Evolutionary conservation across 495 filamentous ascomycete genomes (phyloP), one percentile per base, ranked within the genome.

Genomic region (Penicillium subrubescens): DNA sequence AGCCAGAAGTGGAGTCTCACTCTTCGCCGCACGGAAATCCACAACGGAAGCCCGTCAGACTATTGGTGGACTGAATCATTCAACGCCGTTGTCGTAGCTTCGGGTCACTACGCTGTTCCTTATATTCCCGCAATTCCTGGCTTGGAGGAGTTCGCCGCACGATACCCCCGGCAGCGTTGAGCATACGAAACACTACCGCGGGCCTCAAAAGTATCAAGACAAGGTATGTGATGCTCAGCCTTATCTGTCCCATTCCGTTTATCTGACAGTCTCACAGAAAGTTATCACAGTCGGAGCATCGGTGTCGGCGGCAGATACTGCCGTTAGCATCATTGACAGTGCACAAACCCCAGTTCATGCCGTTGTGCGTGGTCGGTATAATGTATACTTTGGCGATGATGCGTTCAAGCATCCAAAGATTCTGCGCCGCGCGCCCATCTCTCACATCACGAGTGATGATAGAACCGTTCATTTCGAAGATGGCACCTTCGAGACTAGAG

Each of bases 21-120:
- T 10, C 62, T 82, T 50, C 72, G 79, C 1, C 63, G 73, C n/a
- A 68, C 73, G 8, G 71, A 71, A 41, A 4, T 46, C 8, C 15
- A 61, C 1, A 21, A 70, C 21, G 64, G 65, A 0, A 65, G 11
- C 4, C 43, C n/a, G 12, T 68, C 65, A 8, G 79, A 82, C 64
- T 76, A 79, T 50, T 82, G 79, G 79, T 82, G 79, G 79, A 66
- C 64, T 15, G 79, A 82, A 55, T 55, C 48, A 5, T 82, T 81
- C 71, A 92, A 97, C 76, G 93, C 90, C 0, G 83, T 96, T 2
- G 85, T 94, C 0, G 86, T 96, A 8, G 92, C 91, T 2, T 90
- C 84, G 37, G 93, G 93, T 0, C 92, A 97, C 71, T 95, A 92
- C 72, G 81, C 83, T 1, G 85, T 90, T 11, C 89, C 90, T 0